These are phyloP conservation scores for Neurospora sp. DNA, from an alignment of 495 filamentous ascomycete genomes.

Conservation along the genomic window DNA sequence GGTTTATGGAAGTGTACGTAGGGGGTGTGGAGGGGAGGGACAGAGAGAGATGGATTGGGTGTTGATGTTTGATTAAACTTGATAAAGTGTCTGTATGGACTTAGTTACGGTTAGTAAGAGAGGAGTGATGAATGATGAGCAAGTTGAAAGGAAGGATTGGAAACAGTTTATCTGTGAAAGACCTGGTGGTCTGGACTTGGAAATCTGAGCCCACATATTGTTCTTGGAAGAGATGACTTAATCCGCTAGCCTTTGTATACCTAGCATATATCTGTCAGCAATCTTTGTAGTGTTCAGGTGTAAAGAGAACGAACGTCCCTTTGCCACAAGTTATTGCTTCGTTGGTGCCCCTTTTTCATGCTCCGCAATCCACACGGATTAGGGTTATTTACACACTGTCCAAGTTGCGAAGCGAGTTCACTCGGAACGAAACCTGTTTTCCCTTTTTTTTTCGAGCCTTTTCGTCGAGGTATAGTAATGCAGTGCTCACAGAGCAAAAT, in stretches of 20 bases:
- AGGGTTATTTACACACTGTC: not conserved
- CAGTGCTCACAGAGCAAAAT: not conserved
- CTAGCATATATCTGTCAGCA: not conserved
- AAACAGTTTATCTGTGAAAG: not conserved
- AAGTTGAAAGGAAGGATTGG: not conserved
- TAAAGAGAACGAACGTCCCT: not conserved
- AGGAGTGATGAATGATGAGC: not conserved
- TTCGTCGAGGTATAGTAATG: not conserved
- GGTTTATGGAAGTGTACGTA: no score
- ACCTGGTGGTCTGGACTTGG: not conserved
- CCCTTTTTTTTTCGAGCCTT: not conserved
- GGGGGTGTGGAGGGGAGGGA: not conserved
- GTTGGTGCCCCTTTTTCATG: not conserved
- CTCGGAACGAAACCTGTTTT: not conserved
- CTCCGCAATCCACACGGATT: not conserved
- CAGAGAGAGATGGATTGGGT: not conserved
- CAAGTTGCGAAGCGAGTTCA: not conserved
- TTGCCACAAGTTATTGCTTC: not conserved
- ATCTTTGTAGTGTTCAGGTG: not conserved
- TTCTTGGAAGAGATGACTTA: not conserved
- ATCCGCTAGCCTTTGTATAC: not conserved
- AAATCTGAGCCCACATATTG: not conserved
- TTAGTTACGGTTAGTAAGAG: not conserved
- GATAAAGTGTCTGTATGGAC: not conserved
- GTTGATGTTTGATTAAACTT: not conserved